phyloP scores from a whole-genome alignment of 2,329 filamentous ascomycete species.

The Ceratocystis lukuohia region DNA sequence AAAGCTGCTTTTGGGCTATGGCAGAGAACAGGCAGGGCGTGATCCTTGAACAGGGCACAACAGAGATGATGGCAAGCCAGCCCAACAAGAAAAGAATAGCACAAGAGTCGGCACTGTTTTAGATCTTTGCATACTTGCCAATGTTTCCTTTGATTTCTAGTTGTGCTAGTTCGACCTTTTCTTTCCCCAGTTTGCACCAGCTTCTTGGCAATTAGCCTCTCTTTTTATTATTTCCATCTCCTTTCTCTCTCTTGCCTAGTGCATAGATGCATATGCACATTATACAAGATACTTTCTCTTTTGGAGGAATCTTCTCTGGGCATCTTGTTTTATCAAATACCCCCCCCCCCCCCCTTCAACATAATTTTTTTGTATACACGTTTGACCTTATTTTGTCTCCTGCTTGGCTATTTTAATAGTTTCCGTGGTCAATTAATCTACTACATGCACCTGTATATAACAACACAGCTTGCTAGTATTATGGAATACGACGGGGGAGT shows the following conservation, averaged over 20 bases:
- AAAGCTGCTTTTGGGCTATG: background rate
- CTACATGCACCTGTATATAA: background rate
- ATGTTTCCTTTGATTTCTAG: background rate
- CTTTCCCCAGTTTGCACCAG: background rate
- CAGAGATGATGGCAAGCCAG: background rate
- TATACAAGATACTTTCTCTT: background rate
- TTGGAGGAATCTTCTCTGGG: background rate
- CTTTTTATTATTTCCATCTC: background rate
- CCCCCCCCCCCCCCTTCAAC: background rate
- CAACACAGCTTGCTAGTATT: background rate
- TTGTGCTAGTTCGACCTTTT: background rate
- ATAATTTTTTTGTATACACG: background rate
- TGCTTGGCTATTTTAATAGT: background rate
- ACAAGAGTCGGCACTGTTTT: background rate
- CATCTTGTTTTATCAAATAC: background rate
- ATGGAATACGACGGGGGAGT: no score
- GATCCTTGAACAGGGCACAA: background rate
- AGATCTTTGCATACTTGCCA: background rate
- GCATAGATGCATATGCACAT: background rate
- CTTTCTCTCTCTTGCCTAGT: background rate
- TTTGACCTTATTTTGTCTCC: background rate
- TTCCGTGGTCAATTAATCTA: background rate
- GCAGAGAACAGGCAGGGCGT: background rate
- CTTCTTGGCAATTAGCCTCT: background rate
- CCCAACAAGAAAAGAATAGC: background rate